A percentile compares a stretch with the other conserved stretches of the same genome.
phyloP scores from a whole-genome alignment of 768 basidiomycete genomes.

The Tricholoma bakamatsutake region DNA sequence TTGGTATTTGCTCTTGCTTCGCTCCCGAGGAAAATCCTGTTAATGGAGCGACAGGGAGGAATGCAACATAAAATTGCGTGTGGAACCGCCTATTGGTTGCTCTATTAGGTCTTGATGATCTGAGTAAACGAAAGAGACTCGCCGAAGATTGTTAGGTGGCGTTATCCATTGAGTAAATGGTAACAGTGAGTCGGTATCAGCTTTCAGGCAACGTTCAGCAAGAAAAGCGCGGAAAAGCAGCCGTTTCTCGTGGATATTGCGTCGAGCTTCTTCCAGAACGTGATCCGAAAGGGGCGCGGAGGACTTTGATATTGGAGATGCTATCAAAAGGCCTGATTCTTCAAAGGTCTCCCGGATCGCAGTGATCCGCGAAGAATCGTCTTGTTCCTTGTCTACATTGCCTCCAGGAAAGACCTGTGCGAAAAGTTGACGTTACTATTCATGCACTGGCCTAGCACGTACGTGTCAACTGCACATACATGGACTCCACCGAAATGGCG shows the following conservation, averaged over 20 bases:
- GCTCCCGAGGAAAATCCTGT: conserved; percentile 47
- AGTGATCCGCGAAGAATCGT: conserved; percentile 49
- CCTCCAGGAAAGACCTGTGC: conserved; percentile 73
- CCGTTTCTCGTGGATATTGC: conserved; percentile 48
- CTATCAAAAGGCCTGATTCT: conserved; percentile 63
- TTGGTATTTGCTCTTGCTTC: conserved; percentile 55
- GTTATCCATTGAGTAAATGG: conserved; percentile 77
- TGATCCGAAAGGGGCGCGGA: conserved; percentile 25
- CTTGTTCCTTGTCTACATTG: conserved; percentile 57
- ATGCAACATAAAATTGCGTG: conserved; percentile 64
- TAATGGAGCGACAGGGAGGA: conserved; percentile 40
- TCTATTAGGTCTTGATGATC: conserved; percentile 1
- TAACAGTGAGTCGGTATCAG: conserved; percentile 43
- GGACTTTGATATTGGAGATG: conserved; percentile 28
- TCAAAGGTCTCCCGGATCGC: conserved; percentile 77
- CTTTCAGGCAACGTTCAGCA: conserved; percentile 32
- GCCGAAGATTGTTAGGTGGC: conserved; percentile 51
- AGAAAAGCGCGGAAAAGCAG: conserved; percentile 51
- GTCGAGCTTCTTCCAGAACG: conserved; percentile 47
- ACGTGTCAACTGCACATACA: conserved; percentile 32
- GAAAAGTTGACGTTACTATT: neutral
- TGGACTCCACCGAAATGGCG: conserved; percentile 61
- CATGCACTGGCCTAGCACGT: neutral
- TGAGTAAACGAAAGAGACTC: neutral
- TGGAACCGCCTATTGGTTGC: conserved; percentile 53